These are phyloP conservation scores for Apodospora peruviana DNA, from an alignment of 495 filamentous ascomycete genomes.

Conservation along the genomic window DNA sequence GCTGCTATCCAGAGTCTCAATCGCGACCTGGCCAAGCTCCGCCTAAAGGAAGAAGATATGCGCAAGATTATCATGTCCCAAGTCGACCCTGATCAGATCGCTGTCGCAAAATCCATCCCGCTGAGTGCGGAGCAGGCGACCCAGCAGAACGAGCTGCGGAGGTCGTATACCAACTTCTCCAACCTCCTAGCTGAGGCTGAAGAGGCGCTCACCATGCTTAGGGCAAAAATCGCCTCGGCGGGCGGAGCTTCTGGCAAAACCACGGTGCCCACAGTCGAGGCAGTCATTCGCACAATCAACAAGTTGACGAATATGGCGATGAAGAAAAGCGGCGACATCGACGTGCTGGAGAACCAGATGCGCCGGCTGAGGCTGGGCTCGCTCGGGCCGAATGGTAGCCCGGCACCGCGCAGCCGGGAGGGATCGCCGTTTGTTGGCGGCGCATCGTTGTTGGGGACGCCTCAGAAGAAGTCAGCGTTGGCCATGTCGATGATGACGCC, in stretches of 20 bases:
- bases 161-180: conserved; percentile 61
- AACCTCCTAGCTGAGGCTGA: conserved; percentile 73
- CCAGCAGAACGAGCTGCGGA: conserved; percentile 77
- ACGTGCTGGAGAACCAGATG: conserved; percentile 82
- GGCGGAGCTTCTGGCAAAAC: conserved; percentile 37
- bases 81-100: conserved; percentile 56
- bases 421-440: conserved; percentile 43
- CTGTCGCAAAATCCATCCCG: conserved; percentile 57
- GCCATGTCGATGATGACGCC: conserved; percentile 54
- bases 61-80: conserved; percentile 60
- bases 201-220: conserved; percentile 73
- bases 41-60: conserved; percentile 65
- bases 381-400: conserved; percentile 19
- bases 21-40: conserved; percentile 60
- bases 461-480: conserved; percentile 47
- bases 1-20: conserved; percentile 54
- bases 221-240: conserved; percentile 65
- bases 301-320: conserved; percentile 93
- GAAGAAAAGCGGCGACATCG: conserved; percentile 76
- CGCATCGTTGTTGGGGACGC: conserved; percentile 32
- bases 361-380: conserved; percentile 58
- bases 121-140: conserved; percentile 74
- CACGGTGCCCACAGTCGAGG: conserved; percentile 75
- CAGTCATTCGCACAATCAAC: conserved; percentile 80
- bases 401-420: conserved; percentile 45